phyloP scores from a whole-genome alignment of 306 rosid species.

The Begonia masoniana region DNA sequence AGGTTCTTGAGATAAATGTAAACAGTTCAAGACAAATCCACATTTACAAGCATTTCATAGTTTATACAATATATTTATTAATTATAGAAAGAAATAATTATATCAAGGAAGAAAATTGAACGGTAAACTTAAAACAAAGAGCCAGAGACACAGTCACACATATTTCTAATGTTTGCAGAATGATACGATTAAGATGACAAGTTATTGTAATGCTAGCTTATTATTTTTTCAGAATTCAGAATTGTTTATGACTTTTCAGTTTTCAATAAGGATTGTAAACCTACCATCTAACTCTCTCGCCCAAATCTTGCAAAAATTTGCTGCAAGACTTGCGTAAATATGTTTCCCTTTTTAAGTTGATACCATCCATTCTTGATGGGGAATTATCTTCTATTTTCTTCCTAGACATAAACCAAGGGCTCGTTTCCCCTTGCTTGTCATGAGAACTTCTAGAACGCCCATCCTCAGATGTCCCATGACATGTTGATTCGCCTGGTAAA shows the following conservation, averaged over 20 bases:
- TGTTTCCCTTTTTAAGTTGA: slow-evolving; percentile 87
- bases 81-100: too few relatives aligned
- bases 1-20: too few relatives aligned
- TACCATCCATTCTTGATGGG: slow-evolving; percentile 75
- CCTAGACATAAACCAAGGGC: slow-evolving; percentile 69
- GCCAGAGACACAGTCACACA: slow-evolving; percentile 25
- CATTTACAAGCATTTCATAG: too few relatives aligned
- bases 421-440: slow-evolving; percentile 28
- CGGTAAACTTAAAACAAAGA: not conserved
- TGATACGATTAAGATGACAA: not conserved
- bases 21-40: too few relatives aligned
- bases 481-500: slow-evolving; percentile 23
- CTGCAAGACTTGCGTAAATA: slow-evolving; percentile 90
- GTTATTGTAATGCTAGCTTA: not conserved
- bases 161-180: not conserved
- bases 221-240: too few relatives aligned
- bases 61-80: too few relatives aligned
- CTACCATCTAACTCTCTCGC: slow-evolving; percentile 95
- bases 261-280: slow-evolving; percentile 8
- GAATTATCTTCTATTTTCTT: slow-evolving; percentile 84
- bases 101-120: not conserved
- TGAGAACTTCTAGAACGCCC: slow-evolving; percentile 18
- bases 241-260: too few relatives aligned
- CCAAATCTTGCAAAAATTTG: slow-evolving; percentile 87
- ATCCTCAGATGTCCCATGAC: slow-evolving; percentile 29